These are phyloP conservation scores for Epichloe sylvatica DNA, from an alignment of 2,329 filamentous ascomycete genomes.

Conservation along the genomic window DNA sequence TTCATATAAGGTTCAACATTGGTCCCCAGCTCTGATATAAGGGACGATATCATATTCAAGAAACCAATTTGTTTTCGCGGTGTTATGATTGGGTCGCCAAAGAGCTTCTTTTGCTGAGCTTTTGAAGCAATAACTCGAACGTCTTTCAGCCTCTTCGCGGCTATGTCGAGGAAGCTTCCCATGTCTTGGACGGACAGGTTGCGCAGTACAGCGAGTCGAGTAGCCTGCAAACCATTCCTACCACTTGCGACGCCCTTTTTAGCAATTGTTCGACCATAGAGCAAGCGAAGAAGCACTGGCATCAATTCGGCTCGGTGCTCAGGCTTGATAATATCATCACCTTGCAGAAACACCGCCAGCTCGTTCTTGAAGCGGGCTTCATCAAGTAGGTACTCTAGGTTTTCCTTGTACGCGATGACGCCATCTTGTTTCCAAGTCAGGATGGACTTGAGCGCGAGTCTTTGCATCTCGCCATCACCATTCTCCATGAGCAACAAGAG, in stretches of 20 bases:
- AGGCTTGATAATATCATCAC: slow-evolving; percentile 56
- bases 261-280: slow-evolving; percentile 82
- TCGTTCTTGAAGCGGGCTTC: slow-evolving; percentile 89
- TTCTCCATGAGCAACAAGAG: slow-evolving; percentile 67
- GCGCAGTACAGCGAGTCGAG: slow-evolving; percentile 66
- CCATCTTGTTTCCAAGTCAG: slow-evolving; percentile 76
- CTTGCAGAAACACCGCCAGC: slow-evolving; percentile 73
- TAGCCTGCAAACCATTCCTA: slow-evolving; percentile 66
- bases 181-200: slow-evolving; percentile 63
- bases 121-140: slow-evolving; percentile 42
- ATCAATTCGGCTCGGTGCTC: slow-evolving; percentile 63
- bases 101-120: slow-evolving; percentile 33
- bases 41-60: slow-evolving; percentile 77
- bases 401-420: slow-evolving; percentile 68
- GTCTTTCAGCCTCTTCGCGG: slow-evolving; percentile 54
- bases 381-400: slow-evolving; percentile 73
- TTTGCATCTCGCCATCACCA: slow-evolving; percentile 83
- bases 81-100: slow-evolving; percentile 46
- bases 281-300: slow-evolving; percentile 70
- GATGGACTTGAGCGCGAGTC: slow-evolving; percentile 67
- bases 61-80: slow-evolving; percentile 78
- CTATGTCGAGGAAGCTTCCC: slow-evolving; percentile 68
- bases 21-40: slow-evolving; percentile 71
- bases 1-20: slow-evolving; percentile 55
- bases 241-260: slow-evolving; percentile 65